Evolutionary conservation across 2,329 filamentous ascomycete species (phyloP).

Genomic region (Furcasterigmium sp.): DNA sequence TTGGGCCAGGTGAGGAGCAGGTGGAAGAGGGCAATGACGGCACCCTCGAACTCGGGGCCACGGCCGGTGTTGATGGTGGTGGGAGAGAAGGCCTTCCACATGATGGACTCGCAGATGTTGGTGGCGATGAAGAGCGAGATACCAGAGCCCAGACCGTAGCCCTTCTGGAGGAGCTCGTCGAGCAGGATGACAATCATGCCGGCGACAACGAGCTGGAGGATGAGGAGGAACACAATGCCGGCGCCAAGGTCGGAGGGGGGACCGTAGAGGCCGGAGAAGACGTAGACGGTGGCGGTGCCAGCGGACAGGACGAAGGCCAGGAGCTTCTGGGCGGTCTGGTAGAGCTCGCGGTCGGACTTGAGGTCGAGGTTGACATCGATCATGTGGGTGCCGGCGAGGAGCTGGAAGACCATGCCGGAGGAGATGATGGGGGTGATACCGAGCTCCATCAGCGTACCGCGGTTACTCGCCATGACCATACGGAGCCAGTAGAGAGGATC

Average conservation of each 20-base stretch:
- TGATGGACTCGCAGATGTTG: constrained; percentile 99
- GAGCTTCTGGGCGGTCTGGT: constrained; percentile 99
- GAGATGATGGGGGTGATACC: constrained; percentile 99
- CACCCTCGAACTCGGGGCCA: constrained; percentile 98
- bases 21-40: constrained; percentile 96
- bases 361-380: constrained; percentile 99
- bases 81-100: constrained; percentile 99
- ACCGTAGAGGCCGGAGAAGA: constrained; percentile 96
- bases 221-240: constrained; percentile 95
- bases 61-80: constrained; percentile 99
- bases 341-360: constrained; percentile 98
- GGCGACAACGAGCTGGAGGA: constrained; percentile 95
- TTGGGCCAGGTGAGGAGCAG: constrained; percentile 97
- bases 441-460: constrained; percentile 92
- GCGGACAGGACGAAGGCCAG: constrained; percentile 97
- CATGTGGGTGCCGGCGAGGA: constrained; percentile 97
- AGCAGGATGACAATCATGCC: constrained; percentile 98
- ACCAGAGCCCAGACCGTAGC: constrained; percentile 95
- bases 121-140: constrained; percentile 99
- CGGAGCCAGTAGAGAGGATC: constrained; percentile 99
- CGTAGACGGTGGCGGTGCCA: constrained; percentile 95
- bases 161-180: constrained; percentile 98
- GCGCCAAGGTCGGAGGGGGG: constrained; percentile 94
- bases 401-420: constrained; percentile 99
- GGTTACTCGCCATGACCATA: constrained; percentile 99